Evolutionary conservation across 2,329 filamentous ascomycete genomes (phyloP).

Genomic region (Pestalotiopsis sp.): DNA sequence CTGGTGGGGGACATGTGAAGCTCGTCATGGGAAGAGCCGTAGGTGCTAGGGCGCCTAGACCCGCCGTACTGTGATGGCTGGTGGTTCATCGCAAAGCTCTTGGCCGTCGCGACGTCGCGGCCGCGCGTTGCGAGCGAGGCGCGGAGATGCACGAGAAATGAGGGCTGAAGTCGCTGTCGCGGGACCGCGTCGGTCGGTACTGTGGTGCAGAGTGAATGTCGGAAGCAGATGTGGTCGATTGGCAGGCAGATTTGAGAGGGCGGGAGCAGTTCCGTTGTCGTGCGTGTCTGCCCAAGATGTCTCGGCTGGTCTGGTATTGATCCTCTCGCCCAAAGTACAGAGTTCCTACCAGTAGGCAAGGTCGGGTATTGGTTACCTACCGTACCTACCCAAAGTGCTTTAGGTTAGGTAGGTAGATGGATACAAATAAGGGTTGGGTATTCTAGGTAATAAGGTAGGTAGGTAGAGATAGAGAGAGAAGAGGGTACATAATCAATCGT

Average conservation of each 20-base stretch:
- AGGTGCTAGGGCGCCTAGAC: constrained; percentile 41
- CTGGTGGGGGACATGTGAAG: constrained; percentile 55
- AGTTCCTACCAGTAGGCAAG: no score
- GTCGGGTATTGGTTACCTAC: no score
- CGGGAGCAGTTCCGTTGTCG: neutral
- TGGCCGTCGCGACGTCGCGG: constrained; percentile 8
- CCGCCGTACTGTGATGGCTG: constrained; percentile 38
- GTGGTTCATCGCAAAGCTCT: constrained; percentile 31
- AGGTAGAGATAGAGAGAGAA: no score
- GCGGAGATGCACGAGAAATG: neutral
- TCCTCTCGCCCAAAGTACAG: no score
- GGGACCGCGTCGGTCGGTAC: neutral
- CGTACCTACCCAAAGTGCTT: no score
- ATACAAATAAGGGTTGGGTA: no score
- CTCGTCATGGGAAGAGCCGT: constrained; percentile 51
- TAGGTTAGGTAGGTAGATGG: no score
- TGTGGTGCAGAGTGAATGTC: neutral
- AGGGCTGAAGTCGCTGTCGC: neutral
- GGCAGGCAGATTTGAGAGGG: neutral
- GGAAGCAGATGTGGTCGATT: neutral
- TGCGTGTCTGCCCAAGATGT: no score
- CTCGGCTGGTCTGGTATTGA: no score
- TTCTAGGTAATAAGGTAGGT: no score
- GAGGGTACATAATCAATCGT: no score
- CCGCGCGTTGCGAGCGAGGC: constrained; percentile 9